Conservation (phyloP, 495 filamentous ascomycete genomes). For the Penicillium turbatum region DNA sequence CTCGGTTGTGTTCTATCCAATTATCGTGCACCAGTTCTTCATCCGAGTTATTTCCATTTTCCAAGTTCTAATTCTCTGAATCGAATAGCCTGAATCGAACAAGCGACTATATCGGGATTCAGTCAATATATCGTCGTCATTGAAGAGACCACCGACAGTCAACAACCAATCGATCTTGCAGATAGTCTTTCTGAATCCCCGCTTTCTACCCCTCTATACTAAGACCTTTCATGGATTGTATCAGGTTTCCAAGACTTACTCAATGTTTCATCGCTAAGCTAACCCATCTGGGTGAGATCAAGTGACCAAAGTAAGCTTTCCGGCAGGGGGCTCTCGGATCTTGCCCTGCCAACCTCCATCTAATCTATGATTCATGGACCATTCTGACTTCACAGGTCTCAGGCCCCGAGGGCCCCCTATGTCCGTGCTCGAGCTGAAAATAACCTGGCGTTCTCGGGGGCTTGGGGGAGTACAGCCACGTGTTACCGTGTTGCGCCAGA, state of each 20-base stretch:
- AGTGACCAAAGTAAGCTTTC: conserved; percentile 8
- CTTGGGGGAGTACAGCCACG: background rate
- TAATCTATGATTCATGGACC: background rate
- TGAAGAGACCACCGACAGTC: background rate
- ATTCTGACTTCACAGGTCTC: background rate
- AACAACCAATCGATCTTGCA: background rate
- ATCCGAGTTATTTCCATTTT: no score
- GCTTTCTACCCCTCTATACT: background rate
- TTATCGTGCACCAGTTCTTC: no score
- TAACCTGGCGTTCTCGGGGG: background rate
- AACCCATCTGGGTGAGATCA: background rate
- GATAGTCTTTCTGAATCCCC: background rate
- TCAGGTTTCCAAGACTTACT: background rate
- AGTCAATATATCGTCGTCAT: background rate
- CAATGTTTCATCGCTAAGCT: background rate
- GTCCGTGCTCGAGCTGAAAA: background rate
- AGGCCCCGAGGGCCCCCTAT: background rate
- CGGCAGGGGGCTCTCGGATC: background rate
- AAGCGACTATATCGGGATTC: background rate
- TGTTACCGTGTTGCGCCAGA: conserved; percentile 3
- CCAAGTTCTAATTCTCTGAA: no score
- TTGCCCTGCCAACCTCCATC: background rate
- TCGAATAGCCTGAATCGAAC: no score
- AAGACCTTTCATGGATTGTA: background rate
- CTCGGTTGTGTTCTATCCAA: background rate